phyloP scores from a whole-genome alignment of 75 land plant genomes.

The Cunninghamia lanceolata region DNA sequence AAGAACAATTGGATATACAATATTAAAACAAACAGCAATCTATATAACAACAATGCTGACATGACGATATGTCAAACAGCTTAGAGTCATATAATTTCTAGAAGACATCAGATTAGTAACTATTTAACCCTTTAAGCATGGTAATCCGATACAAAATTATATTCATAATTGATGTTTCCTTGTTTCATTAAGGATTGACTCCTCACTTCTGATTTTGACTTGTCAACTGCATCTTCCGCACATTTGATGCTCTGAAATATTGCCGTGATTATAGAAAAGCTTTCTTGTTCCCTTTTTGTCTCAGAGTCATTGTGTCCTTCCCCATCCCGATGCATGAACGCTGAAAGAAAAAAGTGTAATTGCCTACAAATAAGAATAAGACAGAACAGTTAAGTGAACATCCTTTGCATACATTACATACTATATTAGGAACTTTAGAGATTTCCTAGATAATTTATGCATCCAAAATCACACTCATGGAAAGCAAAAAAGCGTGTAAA shows the following conservation, averaged over 20 bases:
- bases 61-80: background rate
- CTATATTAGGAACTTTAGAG: background rate
- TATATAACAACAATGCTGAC: background rate
- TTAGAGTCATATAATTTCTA: background rate
- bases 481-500: background rate
- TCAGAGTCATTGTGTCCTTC: conserved; percentile 32
- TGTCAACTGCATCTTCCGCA: conserved; percentile 69
- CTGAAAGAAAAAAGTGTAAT: conserved; percentile 64
- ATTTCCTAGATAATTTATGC: background rate
- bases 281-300: conserved; percentile 40
- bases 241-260: conserved; percentile 68
- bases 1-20: conserved; percentile 6
- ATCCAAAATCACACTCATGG: background rate
- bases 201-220: conserved; percentile 49
- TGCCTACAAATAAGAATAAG: conserved; percentile 47
- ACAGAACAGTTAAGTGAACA: background rate
- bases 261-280: conserved; percentile 37
- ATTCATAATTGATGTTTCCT: background rate
- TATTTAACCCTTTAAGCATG: background rate
- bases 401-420: conserved; percentile 1
- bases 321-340: conserved; percentile 57
- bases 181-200: background rate
- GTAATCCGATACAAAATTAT: background rate
- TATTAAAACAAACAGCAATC: background rate
- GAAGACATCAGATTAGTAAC: background rate